Evolutionary conservation across 768 basidiomycete genomes (phyloP).

Genomic region (Mycena albidolilacea): DNA sequence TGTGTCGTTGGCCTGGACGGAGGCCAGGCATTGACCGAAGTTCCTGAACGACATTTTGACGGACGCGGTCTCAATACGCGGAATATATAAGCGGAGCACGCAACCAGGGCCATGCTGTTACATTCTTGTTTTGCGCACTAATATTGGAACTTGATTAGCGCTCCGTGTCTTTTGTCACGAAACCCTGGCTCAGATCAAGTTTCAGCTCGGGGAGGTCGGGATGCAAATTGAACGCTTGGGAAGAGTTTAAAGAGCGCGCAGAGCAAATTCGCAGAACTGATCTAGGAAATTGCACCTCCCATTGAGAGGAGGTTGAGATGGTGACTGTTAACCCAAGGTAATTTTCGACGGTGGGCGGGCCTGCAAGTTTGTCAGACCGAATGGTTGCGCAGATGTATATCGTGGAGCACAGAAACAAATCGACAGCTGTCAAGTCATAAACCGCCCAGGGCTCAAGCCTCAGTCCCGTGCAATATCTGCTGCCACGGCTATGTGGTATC

Average conservation of each 20-base stretch:
- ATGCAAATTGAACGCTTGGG: background rate
- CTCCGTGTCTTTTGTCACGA: too few species aligned
- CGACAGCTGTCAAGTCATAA: too few species aligned
- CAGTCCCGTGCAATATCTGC: too few species aligned
- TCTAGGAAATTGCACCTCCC: background rate
- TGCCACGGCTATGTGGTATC: too few species aligned
- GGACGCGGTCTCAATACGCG: background rate
- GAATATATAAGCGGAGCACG: background rate
- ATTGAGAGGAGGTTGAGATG: background rate
- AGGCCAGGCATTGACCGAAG: background rate
- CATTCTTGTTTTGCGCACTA: background rate
- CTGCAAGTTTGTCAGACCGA: too few species aligned
- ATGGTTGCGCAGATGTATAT: too few species aligned
- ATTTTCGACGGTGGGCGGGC: too few species aligned
- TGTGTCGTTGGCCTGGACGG: background rate
- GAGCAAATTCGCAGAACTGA: background rate
- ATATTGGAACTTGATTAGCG: too few species aligned
- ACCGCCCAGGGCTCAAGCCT: too few species aligned
- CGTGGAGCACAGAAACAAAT: too few species aligned
- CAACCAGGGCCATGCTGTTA: background rate
- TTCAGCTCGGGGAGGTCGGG: too few species aligned
- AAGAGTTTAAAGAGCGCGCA: background rate
- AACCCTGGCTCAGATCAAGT: too few species aligned
- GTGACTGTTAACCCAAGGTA: background rate
- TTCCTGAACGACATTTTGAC: constrained; percentile 2